Base-by-base conservation (phyloP, 768 basidiomycete genomes). In the Amanita thiersii region DNA sequence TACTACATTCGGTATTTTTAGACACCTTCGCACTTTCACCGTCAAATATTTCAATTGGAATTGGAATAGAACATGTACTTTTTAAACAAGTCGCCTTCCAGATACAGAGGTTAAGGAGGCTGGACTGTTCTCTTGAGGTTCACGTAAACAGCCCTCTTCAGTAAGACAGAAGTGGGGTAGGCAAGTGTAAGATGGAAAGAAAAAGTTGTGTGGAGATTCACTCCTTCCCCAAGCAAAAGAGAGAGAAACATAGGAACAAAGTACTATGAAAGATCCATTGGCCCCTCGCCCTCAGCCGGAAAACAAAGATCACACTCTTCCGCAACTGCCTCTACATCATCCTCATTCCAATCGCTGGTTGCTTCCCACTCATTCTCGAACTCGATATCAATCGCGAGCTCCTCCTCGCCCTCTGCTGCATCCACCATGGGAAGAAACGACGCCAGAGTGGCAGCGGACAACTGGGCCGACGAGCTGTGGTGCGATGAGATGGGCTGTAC, bases 291-390 rank as follows among this genome's bases (percentile, higher is more conserved):
- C 18, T 67, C 66, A 19, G 55, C 58, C 12, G 79, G 75, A 60
- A 81, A 86, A 56, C 86, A 86, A 3, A 87, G 55, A 35, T 70
- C 71, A 40, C 75, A 77, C 58, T 89, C 84, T 52, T 88, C 86
- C 15, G 56, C 58, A 14, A 75, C 76, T 2, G 81, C 83, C 45
- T 89, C 86, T 2, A 81, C 79, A 51, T 89, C 86, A 48, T 89
- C 86, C 57, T 88, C 86, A 57, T 89, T 89, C 85, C 86, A 89
- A 61, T 88, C 86, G 50, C 86, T 88, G 38, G 83, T 86, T 30
- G 85, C 77, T 58, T 89, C 87, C 86, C 87, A 90, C 47, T 85
- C 85, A 47, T 88, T 87, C 52, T 90, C 86, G 52, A 89, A 90
- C 57, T 89, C 86, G 42, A 89, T 82, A 50, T 88, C 87, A 32